Base-by-base conservation (phyloP, 2,329 filamentous ascomycete genomes). In the Ophiostoma ips region DNA sequence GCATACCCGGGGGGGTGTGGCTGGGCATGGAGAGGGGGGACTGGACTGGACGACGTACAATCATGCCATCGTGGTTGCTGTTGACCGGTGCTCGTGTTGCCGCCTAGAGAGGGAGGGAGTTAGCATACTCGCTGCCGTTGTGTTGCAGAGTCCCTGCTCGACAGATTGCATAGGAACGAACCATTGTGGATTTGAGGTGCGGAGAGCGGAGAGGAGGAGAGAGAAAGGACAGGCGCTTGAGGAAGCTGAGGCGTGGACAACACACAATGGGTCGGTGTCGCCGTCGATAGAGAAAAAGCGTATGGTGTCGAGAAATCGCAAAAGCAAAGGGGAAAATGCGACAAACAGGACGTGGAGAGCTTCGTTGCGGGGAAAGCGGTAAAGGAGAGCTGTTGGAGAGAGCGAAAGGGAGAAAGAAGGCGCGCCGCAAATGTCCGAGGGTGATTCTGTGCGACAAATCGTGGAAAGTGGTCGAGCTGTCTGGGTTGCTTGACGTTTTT, bases 41-140 rank as follows among this genome's bases (percentile, higher is more conserved):
- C n/a, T n/a, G 47, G 1, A n/a, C 18, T 13, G 37, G 10, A 18
- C 18, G 11, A 79, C 86, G 63, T 88, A 96, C 90, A 77, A 98
- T 95, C 90, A 96, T 96, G 67, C 95, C 90, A 83, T 96, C 90
- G 73, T 98, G 92, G 63, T 84, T 84, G 55, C 83, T 84, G 68
- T 87, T 88, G 57, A 83, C 78, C 61, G 87, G 80, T 72, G 89
- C 84, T 53, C 83, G 57, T 50, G 55, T 46, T 57, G 68, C 64
- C 68, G 45, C 45, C 43, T 45, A 16, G n/a, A n/a, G n/a, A n/a
- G n/a, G n/a, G n/a, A n/a, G 43, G 11, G 38, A 13, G 43, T 45
- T 34, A 45, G 43, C 16, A 8, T 28, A 8, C 8, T 8, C 8
- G 24, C 24, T 28, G 24, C 24, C 24, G 21, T n/a, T n/a, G n/a